A percentile compares a stretch with the other conserved stretches of the same genome.
Conservation (phyloP, 2,329 filamentous ascomycete species). For the Verticillium nonalfalfae region DNA sequence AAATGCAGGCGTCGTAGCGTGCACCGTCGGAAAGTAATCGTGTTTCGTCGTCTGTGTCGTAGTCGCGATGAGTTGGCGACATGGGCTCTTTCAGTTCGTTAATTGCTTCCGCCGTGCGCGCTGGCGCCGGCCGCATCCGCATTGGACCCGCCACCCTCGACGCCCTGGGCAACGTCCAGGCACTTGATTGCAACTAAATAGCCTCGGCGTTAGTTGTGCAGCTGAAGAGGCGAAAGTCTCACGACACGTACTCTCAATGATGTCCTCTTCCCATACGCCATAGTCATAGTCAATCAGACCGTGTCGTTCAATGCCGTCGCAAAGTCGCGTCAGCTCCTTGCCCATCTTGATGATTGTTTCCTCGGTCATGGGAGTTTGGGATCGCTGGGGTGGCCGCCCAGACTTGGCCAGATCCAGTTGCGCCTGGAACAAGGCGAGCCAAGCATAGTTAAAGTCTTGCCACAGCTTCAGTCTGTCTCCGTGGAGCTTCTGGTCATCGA, state of each 20-base stretch:
- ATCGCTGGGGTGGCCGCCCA: constrained; percentile 48
- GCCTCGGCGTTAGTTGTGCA: constrained; percentile 2
- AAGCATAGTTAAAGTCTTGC: constrained; percentile 91
- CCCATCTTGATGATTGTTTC: constrained; percentile 73
- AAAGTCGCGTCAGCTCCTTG: constrained; percentile 72
- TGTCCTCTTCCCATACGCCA: constrained; percentile 92
- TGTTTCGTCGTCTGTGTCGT: not conserved
- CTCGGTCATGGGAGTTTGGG: constrained; percentile 58
- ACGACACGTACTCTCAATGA: constrained; percentile 64
- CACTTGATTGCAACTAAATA: constrained; percentile 27
- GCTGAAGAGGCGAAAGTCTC: not conserved
- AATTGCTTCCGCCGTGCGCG: not conserved
- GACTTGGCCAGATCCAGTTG: constrained; percentile 71
- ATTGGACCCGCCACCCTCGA: constrained; percentile 22
- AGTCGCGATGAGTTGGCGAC: not conserved
- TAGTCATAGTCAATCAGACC: constrained; percentile 98
- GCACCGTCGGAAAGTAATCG: not conserved
- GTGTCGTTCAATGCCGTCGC: constrained; percentile 80
- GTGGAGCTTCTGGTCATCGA: constrained; percentile 73
- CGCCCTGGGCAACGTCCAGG: constrained; percentile 37
- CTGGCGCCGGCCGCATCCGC: not conserved
- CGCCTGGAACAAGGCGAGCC: constrained; percentile 76
- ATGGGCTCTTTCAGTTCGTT: not conserved
- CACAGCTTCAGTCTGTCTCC: constrained; percentile 76
- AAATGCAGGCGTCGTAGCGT: not conserved